These are phyloP conservation scores for Tuber melanosporum DNA, from an alignment of 495 filamentous ascomycete genomes.

Conservation along the genomic window DNA sequence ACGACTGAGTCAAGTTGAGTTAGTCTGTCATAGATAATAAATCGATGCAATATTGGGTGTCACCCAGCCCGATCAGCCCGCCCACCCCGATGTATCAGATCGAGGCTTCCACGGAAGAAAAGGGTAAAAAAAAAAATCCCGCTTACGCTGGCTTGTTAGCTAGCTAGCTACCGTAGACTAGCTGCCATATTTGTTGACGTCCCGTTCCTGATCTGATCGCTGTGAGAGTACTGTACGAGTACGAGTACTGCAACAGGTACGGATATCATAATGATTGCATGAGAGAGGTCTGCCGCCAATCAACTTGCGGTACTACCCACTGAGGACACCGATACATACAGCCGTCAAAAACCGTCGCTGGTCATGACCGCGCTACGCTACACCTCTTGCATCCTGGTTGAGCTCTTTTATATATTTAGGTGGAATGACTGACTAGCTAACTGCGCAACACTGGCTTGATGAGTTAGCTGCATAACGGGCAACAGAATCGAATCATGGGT, in stretches of 20 bases:
- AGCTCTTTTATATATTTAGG: not conserved
- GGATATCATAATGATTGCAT: not conserved
- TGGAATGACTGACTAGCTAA: not conserved
- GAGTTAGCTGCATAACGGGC: not conserved
- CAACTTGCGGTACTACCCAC: not conserved
- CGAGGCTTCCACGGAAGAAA: not conserved
- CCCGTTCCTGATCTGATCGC: constrained; percentile 2
- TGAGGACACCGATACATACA: not conserved
- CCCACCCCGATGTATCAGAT: not conserved
- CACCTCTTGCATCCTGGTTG: not conserved
- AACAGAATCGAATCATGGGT: not conserved
- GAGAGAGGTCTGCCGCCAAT: not conserved
- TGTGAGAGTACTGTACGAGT: not conserved
- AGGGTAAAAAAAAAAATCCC: not conserved
- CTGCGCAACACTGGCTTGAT: not conserved
- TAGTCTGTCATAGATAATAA: not conserved
- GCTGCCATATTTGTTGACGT: not conserved
- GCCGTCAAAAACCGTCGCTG: not conserved
- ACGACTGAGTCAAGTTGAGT: not conserved
- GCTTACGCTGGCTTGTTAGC: not conserved
- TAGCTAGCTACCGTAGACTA: not conserved
- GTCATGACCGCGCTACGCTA: not conserved
- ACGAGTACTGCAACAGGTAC: not conserved
- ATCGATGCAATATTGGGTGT: not conserved
- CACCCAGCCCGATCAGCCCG: not conserved